A percentile compares a stretch with the other conserved stretches of the same genome.
phyloP scores from a whole-genome alignment of 495 filamentous ascomycete genomes.

The Penicillium manginii region DNA sequence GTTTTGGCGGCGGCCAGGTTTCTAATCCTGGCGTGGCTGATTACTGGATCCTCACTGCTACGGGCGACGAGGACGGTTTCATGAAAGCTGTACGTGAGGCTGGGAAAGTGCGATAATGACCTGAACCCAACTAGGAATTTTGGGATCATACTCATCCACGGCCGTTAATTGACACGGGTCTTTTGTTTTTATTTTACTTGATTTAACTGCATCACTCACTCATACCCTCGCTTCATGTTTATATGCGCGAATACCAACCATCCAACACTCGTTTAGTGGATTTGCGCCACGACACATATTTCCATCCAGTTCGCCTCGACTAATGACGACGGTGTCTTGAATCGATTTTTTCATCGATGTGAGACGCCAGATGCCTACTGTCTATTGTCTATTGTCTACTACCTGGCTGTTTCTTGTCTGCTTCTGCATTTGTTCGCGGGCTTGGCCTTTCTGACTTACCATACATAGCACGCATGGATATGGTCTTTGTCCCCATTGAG shows the following conservation, averaged over 20 bases:
- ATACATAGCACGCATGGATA: not conserved
- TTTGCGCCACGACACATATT: slow-evolving; percentile 6
- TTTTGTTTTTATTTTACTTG: not conserved
- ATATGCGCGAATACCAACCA: slow-evolving; percentile 2
- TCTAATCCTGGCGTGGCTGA: slow-evolving; percentile 42
- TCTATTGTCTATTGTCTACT: slow-evolving; percentile 18
- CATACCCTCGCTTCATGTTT: slow-evolving; percentile 4
- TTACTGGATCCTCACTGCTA: slow-evolving; percentile 48
- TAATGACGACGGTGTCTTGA: slow-evolving; percentile 12
- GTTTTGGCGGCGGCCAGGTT: slow-evolving; percentile 47
- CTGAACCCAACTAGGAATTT: not conserved
- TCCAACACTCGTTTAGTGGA: slow-evolving; percentile 1
- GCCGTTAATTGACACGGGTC: slow-evolving; percentile 1
- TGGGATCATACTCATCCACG: too few relatives aligned
- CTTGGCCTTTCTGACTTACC: not conserved
- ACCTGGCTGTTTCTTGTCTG: slow-evolving; percentile 12
- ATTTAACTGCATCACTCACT: not conserved
- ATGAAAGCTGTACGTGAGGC: slow-evolving; percentile 69
- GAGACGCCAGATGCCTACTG: too few relatives aligned
- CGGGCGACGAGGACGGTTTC: slow-evolving; percentile 68
- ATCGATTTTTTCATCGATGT: too few relatives aligned
- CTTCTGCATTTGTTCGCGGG: slow-evolving; percentile 10
- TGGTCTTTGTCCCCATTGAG: not conserved
- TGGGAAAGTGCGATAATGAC: slow-evolving; percentile 60
- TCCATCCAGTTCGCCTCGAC: slow-evolving; percentile 13